Conservation (phyloP, 1,284 basidiomycete species). For the Ustilago tritici region DNA sequence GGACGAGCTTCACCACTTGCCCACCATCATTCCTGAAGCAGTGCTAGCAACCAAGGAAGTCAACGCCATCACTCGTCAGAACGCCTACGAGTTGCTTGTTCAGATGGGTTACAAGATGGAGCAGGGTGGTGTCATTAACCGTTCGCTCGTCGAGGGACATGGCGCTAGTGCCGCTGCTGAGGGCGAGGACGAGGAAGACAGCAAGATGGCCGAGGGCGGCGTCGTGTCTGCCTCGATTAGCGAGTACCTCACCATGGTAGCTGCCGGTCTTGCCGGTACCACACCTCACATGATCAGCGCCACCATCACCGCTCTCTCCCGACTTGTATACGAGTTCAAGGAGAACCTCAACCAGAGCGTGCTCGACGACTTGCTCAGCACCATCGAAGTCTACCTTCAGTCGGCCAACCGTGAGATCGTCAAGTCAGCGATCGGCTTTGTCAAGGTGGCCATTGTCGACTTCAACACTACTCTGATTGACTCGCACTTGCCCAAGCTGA, state of each 20-base stretch:
- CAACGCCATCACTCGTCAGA: constrained; percentile 88
- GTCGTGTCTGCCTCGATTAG: constrained; percentile 82
- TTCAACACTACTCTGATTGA: constrained; percentile 79
- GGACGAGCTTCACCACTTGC: constrained; percentile 84
- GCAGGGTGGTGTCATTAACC: constrained; percentile 84
- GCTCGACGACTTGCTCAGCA: constrained; percentile 86
- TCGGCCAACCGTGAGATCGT: constrained; percentile 97
- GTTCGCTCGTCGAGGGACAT: constrained; percentile 78
- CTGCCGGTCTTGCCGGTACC: constrained; percentile 90
- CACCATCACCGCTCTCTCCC: constrained; percentile 90
- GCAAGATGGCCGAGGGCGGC: constrained; percentile 38
- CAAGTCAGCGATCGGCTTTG: constrained; percentile 92
- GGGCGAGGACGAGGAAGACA: constrained; percentile 56
- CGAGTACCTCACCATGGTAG: constrained; percentile 97
- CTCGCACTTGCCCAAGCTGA: constrained; percentile 81
- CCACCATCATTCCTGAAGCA: constrained; percentile 91
- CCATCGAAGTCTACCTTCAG: constrained; percentile 87
- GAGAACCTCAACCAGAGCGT: constrained; percentile 78
- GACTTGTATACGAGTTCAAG: constrained; percentile 96
- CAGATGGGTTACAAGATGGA: constrained; percentile 94
- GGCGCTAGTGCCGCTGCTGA: constrained; percentile 28
- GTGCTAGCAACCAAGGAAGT: constrained; percentile 98
- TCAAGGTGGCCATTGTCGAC: constrained; percentile 92
- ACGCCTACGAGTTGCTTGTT: constrained; percentile 90
- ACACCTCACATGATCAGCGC: constrained; percentile 99